Conservation (phyloP, 2,329 filamentous ascomycete species). For the Ciborinia camelliae region DNA sequence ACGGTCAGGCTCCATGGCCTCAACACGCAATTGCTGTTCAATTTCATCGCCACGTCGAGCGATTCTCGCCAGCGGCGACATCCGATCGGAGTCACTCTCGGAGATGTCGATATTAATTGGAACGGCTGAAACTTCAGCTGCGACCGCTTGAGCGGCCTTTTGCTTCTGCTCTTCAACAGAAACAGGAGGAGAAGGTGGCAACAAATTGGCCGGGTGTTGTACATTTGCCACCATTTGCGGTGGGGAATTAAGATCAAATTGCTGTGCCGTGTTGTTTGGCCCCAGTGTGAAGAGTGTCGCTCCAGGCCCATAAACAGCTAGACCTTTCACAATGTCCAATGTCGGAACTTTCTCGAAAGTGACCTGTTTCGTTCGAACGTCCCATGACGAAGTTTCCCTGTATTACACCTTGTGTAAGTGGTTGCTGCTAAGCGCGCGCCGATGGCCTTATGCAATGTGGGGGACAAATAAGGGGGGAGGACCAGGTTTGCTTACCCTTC, state of each 20-base stretch:
- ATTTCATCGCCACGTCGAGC: slow-evolving; percentile 61
- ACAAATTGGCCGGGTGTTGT: slow-evolving; percentile 75
- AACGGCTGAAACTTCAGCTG: slow-evolving; percentile 45
- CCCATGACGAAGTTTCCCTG: slow-evolving; percentile 91
- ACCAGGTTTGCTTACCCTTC: slow-evolving; percentile 66
- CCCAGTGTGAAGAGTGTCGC: slow-evolving; percentile 91
- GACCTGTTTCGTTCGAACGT: slow-evolving; percentile 96
- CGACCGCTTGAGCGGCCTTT: slow-evolving; percentile 26
- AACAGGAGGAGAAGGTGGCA: slow-evolving; percentile 79
- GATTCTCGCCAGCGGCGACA: slow-evolving; percentile 73
- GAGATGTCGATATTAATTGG: slow-evolving; percentile 58
- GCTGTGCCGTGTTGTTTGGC: slow-evolving; percentile 83
- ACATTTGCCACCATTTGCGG: slow-evolving; percentile 79
- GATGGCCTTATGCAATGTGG: slow-evolving; percentile 37
- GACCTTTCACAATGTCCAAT: slow-evolving; percentile 72
- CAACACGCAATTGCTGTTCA: slow-evolving; percentile 28
- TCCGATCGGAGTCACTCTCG: slow-evolving; percentile 72
- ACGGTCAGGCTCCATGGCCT: slow-evolving; percentile 30
- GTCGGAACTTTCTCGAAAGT: slow-evolving; percentile 87
- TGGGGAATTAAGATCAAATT: slow-evolving; percentile 87
- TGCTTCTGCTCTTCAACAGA: slow-evolving; percentile 70
- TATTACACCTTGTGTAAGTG: slow-evolving; percentile 37
- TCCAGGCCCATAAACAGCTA: slow-evolving; percentile 84
- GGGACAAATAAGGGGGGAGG: slow-evolving; percentile 17
- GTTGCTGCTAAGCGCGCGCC: slow-evolving; percentile 47